Evolutionary conservation across 163 green algal species (phyloP), one percentile per base, ranked within the genome.

Genomic region (Chlorella variabilis): DNA sequence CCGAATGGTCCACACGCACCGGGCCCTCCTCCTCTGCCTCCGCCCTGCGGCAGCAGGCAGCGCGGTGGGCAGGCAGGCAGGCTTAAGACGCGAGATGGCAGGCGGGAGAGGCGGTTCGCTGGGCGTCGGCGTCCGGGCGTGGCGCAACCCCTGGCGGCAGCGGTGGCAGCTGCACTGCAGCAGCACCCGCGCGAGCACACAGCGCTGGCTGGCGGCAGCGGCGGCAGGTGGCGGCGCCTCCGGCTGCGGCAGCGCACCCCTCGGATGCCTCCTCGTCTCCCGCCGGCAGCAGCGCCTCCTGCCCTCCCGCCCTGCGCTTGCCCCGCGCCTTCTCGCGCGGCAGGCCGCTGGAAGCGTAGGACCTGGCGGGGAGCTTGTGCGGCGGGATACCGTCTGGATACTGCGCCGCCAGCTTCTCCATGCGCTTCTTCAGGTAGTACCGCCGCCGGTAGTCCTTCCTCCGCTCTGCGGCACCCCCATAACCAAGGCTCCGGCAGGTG

Each of bases 1-100:
- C 75, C 1, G 58, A 73, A 1, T 34, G 75, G 59, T 81, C 58
- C 42, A 74, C 62, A 42, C 11, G 27, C 23, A 41, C 61, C 58
- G 65, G n/a, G n/a, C n/a, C 58, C 34, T 68, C 69, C 23, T 66
- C 71, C 21, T 38, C 25, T 7, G 6, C 33, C 63, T 71, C 34
- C 3, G 49, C 63, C 11, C 56, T 54, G 45, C 45, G 15, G 45
- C 45, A n/a, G n/a, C n/a, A n/a, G n/a, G n/a, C n/a, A n/a, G n/a
- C n/a, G n/a, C n/a, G n/a, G n/a, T n/a, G n/a, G n/a, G n/a, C n/a
- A n/a, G n/a, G n/a, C n/a, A n/a, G n/a, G n/a, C n/a, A n/a, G n/a
- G n/a, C n/a, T n/a, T n/a, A n/a, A n/a, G n/a, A n/a, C n/a, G n/a
- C n/a, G n/a, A n/a, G n/a, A n/a, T n/a, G n/a, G n/a, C n/a, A n/a